Evolutionary conservation across 805 yeast species (phyloP).

Genomic region (Kodamaea lidongshanica): DNA sequence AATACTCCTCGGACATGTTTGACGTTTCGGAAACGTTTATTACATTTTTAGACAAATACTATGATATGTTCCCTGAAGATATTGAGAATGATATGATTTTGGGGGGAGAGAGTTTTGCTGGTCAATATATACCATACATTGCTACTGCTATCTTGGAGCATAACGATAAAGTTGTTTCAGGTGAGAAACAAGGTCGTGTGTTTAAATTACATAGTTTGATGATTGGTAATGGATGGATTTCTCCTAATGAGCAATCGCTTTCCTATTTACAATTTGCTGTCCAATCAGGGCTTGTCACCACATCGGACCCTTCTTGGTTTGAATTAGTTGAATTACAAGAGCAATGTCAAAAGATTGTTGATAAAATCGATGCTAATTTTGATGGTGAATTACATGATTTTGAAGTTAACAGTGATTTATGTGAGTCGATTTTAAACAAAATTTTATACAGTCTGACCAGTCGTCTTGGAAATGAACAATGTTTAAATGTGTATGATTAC

Average conservation of each 20-base stretch:
- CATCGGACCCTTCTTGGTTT: conserved; percentile 33
- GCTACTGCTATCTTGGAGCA: conserved; percentile 55
- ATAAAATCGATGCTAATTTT: conserved; percentile 15
- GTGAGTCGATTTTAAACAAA: conserved; percentile 43
- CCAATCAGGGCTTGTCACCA: conserved; percentile 49
- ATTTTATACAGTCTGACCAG: conserved; percentile 23
- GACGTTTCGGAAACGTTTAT: conserved; percentile 60
- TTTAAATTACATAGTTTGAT: conserved; percentile 55
- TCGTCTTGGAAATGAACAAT: conserved; percentile 37
- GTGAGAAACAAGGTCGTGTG: background rate
- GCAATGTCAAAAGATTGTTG: conserved; percentile 52
- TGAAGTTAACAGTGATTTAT: conserved; percentile 27
- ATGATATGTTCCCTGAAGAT: conserved; percentile 69
- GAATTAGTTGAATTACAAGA: conserved; percentile 46
- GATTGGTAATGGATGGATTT: conserved; percentile 94
- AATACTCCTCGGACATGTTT: conserved; percentile 48
- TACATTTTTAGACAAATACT: conserved; percentile 60
- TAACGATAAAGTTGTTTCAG: conserved; percentile 21
- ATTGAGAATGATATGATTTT: conserved; percentile 55
- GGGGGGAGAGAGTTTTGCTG: conserved; percentile 97
- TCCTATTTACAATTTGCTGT: conserved; percentile 70
- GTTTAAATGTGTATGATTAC: conserved; percentile 81
- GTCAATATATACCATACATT: conserved; percentile 90
- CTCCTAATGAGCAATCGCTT: conserved; percentile 78
- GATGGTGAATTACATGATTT: conserved; percentile 15